Base-by-base conservation (phyloP, 129 eudicot species). In the Deinandra increscens region DNA sequence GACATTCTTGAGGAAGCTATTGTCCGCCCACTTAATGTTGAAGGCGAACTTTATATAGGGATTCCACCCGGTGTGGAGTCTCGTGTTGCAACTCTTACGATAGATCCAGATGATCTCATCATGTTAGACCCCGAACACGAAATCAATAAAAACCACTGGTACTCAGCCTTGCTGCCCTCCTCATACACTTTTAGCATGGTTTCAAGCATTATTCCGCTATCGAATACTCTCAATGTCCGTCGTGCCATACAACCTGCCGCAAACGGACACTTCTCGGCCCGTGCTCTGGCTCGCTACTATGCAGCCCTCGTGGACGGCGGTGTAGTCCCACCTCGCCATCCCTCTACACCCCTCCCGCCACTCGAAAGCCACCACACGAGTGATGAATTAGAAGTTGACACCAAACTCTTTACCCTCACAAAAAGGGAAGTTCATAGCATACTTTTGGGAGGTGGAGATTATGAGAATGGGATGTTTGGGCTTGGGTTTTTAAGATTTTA, bases 251-350 rank as follows among this genome's bases (percentile, higher is more conserved):
- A 86, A 60, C 98, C 98, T 9, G 87, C 98, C n/a, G 89, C 91
- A 46, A 92, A 92, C 39, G 89, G 87, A 31, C 98, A 92, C 65
- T 86, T 91, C 82, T 92, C 98, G 0, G 98, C 98, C 33, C 96
- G 98, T 50, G 98, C 98, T 60, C 81, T 91, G 55, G 96, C 96
- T 17, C 94, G 98, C 68, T 92, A 88, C 79, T 92, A 92, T 79
- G 95, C 98, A n/a, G 77, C 89, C 54, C 84, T 92, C 4, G 89
- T 84, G 33, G 98, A 88, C 9, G 78, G 72, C 49, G 98, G 96
- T 53, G 33, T 38, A 4, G 68, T 92, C 62, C 96, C 96, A 4
- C 85, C 91, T 8, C 91, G 63, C 39, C 89, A 83, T 60, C 54
- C 88, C 61, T 76, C 94, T 49, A 53, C 85, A 8, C 79, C 85